Evolutionary conservation across 2,329 filamentous ascomycete species (phyloP), one percentile per base, ranked within the genome.

Genomic region (Xylariaceae sp.): DNA sequence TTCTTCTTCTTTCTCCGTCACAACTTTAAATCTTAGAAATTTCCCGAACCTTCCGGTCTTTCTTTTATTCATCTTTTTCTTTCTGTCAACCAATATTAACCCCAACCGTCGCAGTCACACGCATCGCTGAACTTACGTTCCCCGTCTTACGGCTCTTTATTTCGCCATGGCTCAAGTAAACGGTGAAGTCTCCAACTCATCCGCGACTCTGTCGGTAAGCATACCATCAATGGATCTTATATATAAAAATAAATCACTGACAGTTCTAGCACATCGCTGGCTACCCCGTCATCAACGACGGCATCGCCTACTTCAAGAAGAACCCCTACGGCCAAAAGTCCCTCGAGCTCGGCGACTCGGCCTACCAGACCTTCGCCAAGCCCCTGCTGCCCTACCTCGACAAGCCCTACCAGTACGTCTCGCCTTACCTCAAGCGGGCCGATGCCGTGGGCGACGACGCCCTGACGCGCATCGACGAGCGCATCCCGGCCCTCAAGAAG

Each of bases 321-420:
- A 90, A 93, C 77, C 87, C 90, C 54, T 88, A 90, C 72, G 92
- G 90, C 71, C 87, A 91, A 74, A 92, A 88, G 77, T 92, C 91
- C 49, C 78, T 97, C 72, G 81, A 88, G 68, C 76, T 94, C 64
- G 84, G 88, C 73, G 84, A 89, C 72, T 83, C 86, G 62, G 87
- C 87, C 69, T 96, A 92, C 80, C 79, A 85, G 71, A 86, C 83
- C 65, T 82, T 96, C 70, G 88, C 88, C 72, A 88, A 87, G 67
- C 90, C 92, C 17, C 77, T 96, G 64, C 77, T 93, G 57, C 89
- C 90, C 34, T 91, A 90, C 76, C 78, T 97, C 68, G 76, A 85
- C 68, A 89, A 83, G 68, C 92, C 92, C 42, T 93, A 91, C 78
- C 81, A 84, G 71, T 94, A 90, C 73, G 83, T 96, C 64, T 86